A percentile compares a stretch with the other conserved stretches of the same genome.
Evolutionary conservation across 768 basidiomycete species (phyloP).

Genomic region (Lyophyllum semitale): DNA sequence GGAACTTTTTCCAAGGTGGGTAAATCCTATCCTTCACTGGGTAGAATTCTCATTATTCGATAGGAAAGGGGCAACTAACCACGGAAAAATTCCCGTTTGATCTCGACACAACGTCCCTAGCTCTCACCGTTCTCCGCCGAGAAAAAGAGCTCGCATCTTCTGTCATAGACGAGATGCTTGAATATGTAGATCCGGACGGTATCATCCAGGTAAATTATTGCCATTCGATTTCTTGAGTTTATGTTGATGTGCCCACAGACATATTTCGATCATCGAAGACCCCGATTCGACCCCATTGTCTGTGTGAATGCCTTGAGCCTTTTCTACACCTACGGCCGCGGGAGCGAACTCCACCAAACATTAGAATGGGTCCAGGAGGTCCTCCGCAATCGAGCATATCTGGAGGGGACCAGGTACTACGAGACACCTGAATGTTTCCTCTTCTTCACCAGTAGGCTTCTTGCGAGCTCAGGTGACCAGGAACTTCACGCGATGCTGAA

Average conservation of each 20-base stretch:
- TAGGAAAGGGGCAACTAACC: slow-evolving; percentile 43
- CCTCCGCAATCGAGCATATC: slow-evolving; percentile 52
- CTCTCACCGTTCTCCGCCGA: slow-evolving; percentile 40
- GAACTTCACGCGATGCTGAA: slow-evolving; percentile 38
- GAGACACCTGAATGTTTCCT: slow-evolving; percentile 53
- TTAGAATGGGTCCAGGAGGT: slow-evolving; percentile 52
- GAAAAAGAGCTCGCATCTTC: slow-evolving; percentile 34
- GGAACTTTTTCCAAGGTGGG: slow-evolving; percentile 58
- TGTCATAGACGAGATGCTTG: slow-evolving; percentile 61
- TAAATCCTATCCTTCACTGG: background rate
- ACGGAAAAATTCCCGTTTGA: slow-evolving; percentile 55
- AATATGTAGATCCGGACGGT: slow-evolving; percentile 49
- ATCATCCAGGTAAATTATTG: slow-evolving; percentile 43
- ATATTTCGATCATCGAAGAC: slow-evolving; percentile 52
- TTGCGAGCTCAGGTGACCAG: slow-evolving; percentile 32
- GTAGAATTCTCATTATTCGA: background rate
- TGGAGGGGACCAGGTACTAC: slow-evolving; percentile 59
- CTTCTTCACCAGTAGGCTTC: slow-evolving; percentile 49
- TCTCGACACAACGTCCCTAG: slow-evolving; percentile 61
- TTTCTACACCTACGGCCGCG: slow-evolving; percentile 52
- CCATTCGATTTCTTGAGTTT: background rate
- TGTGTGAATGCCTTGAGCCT: slow-evolving; percentile 51
- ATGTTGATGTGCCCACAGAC: slow-evolving; percentile 33
- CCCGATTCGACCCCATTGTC: slow-evolving; percentile 55
- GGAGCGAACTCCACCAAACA: slow-evolving; percentile 42